Evolutionary conservation across 2,329 filamentous ascomycete species (phyloP).

Genomic region (Anisogramma anomala): DNA sequence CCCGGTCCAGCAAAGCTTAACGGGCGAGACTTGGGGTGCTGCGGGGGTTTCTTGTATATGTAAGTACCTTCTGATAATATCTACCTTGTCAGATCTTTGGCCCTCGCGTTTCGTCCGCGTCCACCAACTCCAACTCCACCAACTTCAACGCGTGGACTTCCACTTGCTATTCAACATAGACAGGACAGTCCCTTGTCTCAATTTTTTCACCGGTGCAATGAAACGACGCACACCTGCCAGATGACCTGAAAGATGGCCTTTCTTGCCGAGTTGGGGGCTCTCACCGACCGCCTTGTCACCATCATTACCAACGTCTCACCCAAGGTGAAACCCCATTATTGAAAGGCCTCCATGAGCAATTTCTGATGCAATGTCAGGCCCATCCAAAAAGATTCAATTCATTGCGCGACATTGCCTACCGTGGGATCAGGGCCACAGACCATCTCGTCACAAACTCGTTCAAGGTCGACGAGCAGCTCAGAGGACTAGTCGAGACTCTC

Average conservation of each 20-base stretch:
- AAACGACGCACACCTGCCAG: not conserved
- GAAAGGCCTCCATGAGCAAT: not conserved
- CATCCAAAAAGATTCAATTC: slow-evolving; percentile 28
- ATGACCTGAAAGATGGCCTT: slow-evolving; percentile 49
- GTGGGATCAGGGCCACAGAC: slow-evolving; percentile 40
- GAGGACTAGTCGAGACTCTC: slow-evolving; percentile 78
- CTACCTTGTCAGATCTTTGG: too few relatives aligned
- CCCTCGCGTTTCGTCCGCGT: too few relatives aligned
- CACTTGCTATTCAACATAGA: too few relatives aligned
- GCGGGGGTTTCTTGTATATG: too few relatives aligned
- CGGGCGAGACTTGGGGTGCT: too few relatives aligned
- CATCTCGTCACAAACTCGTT: slow-evolving; percentile 65
- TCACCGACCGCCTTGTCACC: slow-evolving; percentile 61
- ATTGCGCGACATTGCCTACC: slow-evolving; percentile 38
- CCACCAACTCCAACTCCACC: too few relatives aligned
- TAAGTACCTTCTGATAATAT: too few relatives aligned
- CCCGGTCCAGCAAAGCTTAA: too few relatives aligned
- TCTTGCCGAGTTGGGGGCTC: slow-evolving; percentile 48
- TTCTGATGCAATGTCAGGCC: slow-evolving; percentile 18
- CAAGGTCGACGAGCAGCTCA: slow-evolving; percentile 51
- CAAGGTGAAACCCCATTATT: slow-evolving; percentile 30
- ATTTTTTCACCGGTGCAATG: slow-evolving; percentile 1
- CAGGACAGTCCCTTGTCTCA: not conserved
- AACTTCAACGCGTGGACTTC: too few relatives aligned
- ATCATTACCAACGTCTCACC: slow-evolving; percentile 44